A percentile compares a stretch with the other conserved stretches of the same genome.
phyloP scores from a whole-genome alignment of 305 asterid species.

The Coffea humblotiana region DNA sequence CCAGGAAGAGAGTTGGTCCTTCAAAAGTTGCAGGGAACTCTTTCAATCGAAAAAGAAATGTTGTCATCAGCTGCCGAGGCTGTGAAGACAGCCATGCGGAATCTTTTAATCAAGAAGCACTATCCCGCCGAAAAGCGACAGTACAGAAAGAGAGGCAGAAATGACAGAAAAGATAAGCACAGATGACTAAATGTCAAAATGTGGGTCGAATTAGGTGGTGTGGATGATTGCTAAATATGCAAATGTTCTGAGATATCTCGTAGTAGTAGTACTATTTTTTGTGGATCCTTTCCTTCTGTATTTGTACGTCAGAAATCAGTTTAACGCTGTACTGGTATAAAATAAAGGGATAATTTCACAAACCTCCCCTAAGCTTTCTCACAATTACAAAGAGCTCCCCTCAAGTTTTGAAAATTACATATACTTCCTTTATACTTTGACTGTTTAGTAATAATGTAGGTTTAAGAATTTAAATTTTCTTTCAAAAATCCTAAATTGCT shows the following conservation, averaged over 20 bases:
- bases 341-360: too few species aligned
- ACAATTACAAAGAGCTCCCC: too few species aligned
- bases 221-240: background rate
- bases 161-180: constrained; percentile 52
- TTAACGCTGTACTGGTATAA: background rate
- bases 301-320: background rate
- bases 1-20: constrained; percentile 68
- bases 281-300: background rate
- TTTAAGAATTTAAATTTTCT: too few species aligned
- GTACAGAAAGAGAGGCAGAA: constrained; percentile 68
- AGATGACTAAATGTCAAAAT: background rate
- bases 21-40: constrained; percentile 59
- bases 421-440: too few species aligned
- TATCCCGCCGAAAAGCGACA: constrained; percentile 73
- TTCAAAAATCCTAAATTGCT: too few species aligned
- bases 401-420: too few species aligned
- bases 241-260: background rate
- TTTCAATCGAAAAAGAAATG: constrained; percentile 58
- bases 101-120: constrained; percentile 85
- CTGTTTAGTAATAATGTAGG: too few species aligned
- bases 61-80: constrained; percentile 71
- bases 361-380: too few species aligned
- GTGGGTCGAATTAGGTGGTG: background rate
- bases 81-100: constrained; percentile 74
- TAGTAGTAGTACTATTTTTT: background rate